phyloP scores from a whole-genome alignment of 2,329 filamentous ascomycete species.

The Gyromitra esculenta region DNA sequence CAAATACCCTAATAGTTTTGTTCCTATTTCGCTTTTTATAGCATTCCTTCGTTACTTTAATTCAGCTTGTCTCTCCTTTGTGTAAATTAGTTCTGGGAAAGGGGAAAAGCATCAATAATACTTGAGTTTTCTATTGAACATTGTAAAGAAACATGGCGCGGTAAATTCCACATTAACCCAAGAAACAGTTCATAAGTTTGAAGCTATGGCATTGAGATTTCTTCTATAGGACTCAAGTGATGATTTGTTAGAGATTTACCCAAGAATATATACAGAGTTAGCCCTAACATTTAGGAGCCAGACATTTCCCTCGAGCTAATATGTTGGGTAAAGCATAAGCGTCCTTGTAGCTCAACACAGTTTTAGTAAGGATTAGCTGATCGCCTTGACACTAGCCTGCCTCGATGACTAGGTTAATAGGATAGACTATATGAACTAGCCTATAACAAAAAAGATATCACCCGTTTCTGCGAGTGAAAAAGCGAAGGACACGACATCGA shows the following conservation, averaged over 20 bases:
- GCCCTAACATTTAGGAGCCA: too few species aligned
- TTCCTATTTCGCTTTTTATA: not conserved
- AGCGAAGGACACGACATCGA: conserved; percentile 39
- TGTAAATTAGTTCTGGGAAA: not conserved
- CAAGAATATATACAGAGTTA: too few species aligned
- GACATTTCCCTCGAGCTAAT: too few species aligned
- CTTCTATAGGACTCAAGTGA: too few species aligned
- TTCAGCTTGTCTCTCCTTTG: not conserved
- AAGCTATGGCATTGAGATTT: too few species aligned
- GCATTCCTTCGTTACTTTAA: not conserved
- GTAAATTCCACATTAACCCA: not conserved
- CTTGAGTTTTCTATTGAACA: not conserved
- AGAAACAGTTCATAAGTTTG: too few species aligned
- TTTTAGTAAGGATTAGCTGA: too few species aligned
- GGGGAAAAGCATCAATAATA: not conserved
- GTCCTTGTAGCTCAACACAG: too few species aligned
- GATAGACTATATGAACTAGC: not conserved
- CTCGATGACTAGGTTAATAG: not conserved
- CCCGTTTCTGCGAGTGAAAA: not conserved
- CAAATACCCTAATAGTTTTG: not conserved
- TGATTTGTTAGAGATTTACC: too few species aligned
- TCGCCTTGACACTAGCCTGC: not conserved
- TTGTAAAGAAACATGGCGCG: not conserved
- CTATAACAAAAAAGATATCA: not conserved
- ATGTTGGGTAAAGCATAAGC: too few species aligned